Evolutionary conservation across 305 asterid genomes (phyloP).

Genomic region (Fraxinus nigra): DNA sequence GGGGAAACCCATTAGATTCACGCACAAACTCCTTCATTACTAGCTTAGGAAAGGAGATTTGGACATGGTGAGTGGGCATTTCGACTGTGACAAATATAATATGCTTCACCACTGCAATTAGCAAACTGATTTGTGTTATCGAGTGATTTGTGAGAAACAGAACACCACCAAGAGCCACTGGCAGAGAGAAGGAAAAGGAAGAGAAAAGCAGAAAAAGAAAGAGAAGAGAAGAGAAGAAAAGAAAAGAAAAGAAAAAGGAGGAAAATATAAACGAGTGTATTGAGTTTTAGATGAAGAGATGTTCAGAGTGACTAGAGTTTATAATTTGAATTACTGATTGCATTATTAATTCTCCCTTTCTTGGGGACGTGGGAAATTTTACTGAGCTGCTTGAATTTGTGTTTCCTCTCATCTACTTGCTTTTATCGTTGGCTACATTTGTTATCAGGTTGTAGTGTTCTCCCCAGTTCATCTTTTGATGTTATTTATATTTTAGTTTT

Average conservation of each 20-base stretch:
- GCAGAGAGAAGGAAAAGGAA: not conserved
- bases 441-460: not conserved
- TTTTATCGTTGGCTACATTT: not conserved
- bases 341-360: not conserved
- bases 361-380: not conserved
- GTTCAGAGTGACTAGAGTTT: not conserved
- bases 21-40: conserved; percentile 40
- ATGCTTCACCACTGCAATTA: not conserved
- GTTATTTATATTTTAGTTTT: not conserved
- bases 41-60: conserved; percentile 24
- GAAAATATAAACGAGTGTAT: not conserved
- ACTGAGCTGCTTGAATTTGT: not conserved
- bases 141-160: not conserved
- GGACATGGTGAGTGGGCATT: conserved; percentile 20
- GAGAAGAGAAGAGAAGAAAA: no score
- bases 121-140: not conserved
- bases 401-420: not conserved
- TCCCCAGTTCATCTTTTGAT: not conserved
- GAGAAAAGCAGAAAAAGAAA: not conserved
- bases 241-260: not conserved
- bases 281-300: not conserved
- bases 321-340: not conserved
- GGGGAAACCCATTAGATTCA: conserved; percentile 33
- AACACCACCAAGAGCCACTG: not conserved
- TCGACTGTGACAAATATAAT: conserved; percentile 31